Conservation (phyloP, 2,329 filamentous ascomycete genomes). For the Aspergillus pseudonomiae region DNA sequence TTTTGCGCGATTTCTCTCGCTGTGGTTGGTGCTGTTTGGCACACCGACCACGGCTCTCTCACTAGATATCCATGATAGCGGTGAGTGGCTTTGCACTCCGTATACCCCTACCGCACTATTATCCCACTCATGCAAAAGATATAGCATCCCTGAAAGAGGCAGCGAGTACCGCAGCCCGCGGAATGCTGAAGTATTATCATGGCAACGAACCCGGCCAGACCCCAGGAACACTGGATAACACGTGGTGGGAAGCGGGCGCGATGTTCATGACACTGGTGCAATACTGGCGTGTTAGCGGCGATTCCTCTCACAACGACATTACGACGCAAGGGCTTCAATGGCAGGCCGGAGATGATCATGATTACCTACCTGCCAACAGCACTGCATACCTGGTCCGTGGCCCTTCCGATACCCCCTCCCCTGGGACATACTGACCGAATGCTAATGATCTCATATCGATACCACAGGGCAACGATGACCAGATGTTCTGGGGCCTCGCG, state of each 20-base stretch:
- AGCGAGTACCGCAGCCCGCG: conserved; percentile 42
- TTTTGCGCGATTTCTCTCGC: not conserved
- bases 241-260: conserved; percentile 71
- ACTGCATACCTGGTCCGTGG: conserved; percentile 29
- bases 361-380: conserved; percentile 71
- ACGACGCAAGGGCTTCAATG: conserved; percentile 68
- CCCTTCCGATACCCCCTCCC: not conserved
- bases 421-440: not conserved
- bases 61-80: not conserved
- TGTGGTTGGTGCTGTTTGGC: not conserved
- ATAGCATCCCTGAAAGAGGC: conserved; percentile 46
- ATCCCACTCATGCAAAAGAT: not conserved
- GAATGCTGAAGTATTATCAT: conserved; percentile 53
- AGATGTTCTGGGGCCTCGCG: conserved; percentile 78
- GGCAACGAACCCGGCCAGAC: conserved; percentile 48
- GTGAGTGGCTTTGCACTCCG: not conserved
- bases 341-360: conserved; percentile 69
- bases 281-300: conserved; percentile 80
- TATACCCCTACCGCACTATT: not conserved
- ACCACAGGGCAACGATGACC: conserved; percentile 49
- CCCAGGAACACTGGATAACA: conserved; percentile 49
- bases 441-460: not conserved
- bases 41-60: not conserved
- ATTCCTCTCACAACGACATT: conserved; percentile 70
- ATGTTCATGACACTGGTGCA: conserved; percentile 70